These are phyloP conservation scores for Heterobasidion irregulare DNA, from an alignment of 1,284 basidiomycete species.

Conservation along the genomic window DNA sequence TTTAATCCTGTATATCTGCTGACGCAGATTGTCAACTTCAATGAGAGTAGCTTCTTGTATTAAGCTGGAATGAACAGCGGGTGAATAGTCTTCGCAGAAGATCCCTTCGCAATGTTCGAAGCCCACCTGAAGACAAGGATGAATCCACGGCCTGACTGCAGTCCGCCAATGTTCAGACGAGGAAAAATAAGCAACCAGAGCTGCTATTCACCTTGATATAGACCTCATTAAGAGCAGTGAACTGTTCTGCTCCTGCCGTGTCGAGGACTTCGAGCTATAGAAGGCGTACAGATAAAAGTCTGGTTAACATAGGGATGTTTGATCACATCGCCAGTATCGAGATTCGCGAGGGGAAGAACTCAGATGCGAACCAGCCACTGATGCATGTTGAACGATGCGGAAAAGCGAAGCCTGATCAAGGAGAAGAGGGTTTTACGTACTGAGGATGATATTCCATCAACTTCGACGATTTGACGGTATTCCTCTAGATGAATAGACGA, in stretches of 20 bases:
- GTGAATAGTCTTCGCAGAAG: neutral
- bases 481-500: constrained; percentile 35
- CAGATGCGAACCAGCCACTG: too few species aligned
- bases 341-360: too few species aligned
- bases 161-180: neutral
- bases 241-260: constrained; percentile 87
- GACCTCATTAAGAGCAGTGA: constrained; percentile 69
- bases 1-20: constrained; percentile 77
- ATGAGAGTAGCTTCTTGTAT: constrained; percentile 71
- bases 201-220: constrained; percentile 56
- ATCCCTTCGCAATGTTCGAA: neutral
- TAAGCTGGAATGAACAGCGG: constrained; percentile 35
- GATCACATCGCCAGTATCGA: too few species aligned
- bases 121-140: constrained; percentile 73
- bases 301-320: neutral
- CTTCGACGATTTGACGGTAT: constrained; percentile 51
- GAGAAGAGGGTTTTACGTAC: constrained; percentile 3
- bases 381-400: neutral
- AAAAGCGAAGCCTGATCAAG: constrained; percentile 7
- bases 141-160: constrained; percentile 67
- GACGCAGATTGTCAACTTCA: constrained; percentile 71
- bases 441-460: constrained; percentile 22
- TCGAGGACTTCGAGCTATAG: constrained; percentile 84
- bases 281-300: neutral
- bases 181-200: neutral